Evolutionary conservation across 129 eudicot genomes (phyloP), one percentile per base, ranked within the genome.

Genomic region (Artemisia argyi): DNA sequence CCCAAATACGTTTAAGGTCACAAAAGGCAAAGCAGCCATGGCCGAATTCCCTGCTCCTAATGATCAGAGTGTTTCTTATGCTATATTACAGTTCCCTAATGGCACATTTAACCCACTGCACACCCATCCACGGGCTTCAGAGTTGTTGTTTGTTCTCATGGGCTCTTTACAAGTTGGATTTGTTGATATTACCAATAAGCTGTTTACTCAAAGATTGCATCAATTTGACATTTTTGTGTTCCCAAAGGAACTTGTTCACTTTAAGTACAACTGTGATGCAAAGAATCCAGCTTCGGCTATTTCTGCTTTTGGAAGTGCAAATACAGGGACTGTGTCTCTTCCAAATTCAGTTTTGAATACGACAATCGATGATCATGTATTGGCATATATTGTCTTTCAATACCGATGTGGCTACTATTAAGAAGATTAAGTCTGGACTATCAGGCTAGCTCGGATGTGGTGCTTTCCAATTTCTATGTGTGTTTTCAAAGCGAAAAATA

Each of bases 71-170:
- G 39, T 32, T 32, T 32, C 6, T 32, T 32, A 32, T 32, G 39
- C 7, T 32, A 7, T 32, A 32, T 7, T 5, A 32, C 39, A 4
- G 39, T 32, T 32, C 39, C 39, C 39, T 32, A 32, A 32, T 32
- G 39, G 39, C 39, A 28, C 30, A 52, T 32, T 57, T 26, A 57
- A 57, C 61, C 30, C 30, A 19, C 61, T 24, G 3, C 61, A 56
- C 61, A 57, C 62, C 62, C 32, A 57, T 20, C 62, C 62, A 57
- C 62, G 62, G 19, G 62, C 62, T 9, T 57, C 62, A 4, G 62
- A 57, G 22, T 10, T 57, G 24, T 16, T 56, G 62, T n/a, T 19
- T 10, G 32, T 57, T 7, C 22, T 57, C 20, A 19, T 6, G 11
- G 62, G 30, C 13, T n/a, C 26, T 18, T 19, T 57, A 10, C 13